A percentile compares a stretch with the other conserved stretches of the same genome.
Conservation (phyloP, 2,329 filamentous ascomycete genomes). For the Trichoderma semiorbis region DNA sequence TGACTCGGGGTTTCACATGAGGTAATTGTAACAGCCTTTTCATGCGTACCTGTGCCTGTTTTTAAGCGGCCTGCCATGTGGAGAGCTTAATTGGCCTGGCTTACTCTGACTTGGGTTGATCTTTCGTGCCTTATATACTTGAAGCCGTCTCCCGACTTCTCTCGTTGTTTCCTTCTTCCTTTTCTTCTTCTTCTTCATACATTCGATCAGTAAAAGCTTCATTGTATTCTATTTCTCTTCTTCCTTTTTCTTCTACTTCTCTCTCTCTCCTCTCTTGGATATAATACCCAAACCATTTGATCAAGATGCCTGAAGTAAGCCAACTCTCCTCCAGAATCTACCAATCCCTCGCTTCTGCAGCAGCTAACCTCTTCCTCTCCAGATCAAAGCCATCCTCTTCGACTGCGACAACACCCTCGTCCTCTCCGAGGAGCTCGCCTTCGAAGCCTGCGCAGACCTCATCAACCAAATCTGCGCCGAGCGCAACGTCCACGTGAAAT, state of each 20-base stretch:
- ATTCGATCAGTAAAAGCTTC: neutral
- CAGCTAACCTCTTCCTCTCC: neutral
- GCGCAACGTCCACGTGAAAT: slow-evolving; percentile 61
- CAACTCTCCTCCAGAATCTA: neutral
- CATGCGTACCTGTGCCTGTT: neutral
- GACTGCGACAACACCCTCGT: slow-evolving; percentile 91
- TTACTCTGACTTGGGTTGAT: neutral
- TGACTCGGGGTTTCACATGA: slow-evolving; percentile 1
- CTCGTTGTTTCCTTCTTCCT: neutral
- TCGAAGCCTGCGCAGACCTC: slow-evolving; percentile 85
- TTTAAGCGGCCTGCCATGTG: neutral
- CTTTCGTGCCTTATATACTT: slow-evolving; percentile 1
- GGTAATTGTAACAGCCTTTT: neutral
- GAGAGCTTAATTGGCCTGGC: neutral
- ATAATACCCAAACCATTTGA: neutral
- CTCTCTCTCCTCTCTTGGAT: neutral
- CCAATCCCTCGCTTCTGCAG: neutral
- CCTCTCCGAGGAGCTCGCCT: slow-evolving; percentile 84
- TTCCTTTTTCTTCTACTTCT: slow-evolving; percentile 16
- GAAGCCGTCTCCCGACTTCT: neutral
- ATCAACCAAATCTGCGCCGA: slow-evolving; percentile 79
- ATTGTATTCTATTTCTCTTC: slow-evolving; percentile 2
- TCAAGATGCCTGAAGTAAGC: slow-evolving; percentile 35
- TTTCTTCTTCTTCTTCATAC: neutral
- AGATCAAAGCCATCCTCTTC: slow-evolving; percentile 69